Evolutionary conservation across 257 asterid species (phyloP), one percentile per base, ranked within the genome.

Genomic region (Misopates orontium): DNA sequence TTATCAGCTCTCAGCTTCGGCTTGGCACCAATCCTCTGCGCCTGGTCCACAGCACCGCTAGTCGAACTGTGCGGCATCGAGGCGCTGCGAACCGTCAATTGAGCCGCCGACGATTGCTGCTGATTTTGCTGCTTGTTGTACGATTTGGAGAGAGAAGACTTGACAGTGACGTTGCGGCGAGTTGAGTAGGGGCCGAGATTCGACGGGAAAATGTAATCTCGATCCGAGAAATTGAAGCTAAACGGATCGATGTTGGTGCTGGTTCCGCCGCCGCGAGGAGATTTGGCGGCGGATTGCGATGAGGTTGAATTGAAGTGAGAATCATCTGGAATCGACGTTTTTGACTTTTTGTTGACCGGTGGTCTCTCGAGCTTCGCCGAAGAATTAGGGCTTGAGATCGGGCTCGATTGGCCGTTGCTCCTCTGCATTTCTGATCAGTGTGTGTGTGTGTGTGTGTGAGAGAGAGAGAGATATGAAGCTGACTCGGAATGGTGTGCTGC

Each of bases 131-230:
- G 73, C 74, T 73, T 68, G 59, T 56, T 75, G 60, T 71, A 81
- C 18, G 82, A 73, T 64, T 80, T 80, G 40, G 91, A 58, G 60
- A 72, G 59, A 51, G 95, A 72, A 23, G 96, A 75, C 68, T 83
- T 85, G 21, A 81, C 63, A 42, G 72, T 64, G 81, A 76, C 80
- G 75, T 83, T 80, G 14, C 83, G 87, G 39, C 97, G 90, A 65
- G 97, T 73, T 64, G 97, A 79, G 79, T 92, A 84, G 5, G 95
- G 95, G 9, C 96, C 92, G 52, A 88, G 92, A 83, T 89, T 89
- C 56, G 98, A 83, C 4, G 98, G 96, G 76, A 81, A 91, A 58
- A 83, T 87, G 62, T 85, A 91, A 79, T 91, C 98, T n/a, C 95
- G 96, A 79, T 92, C 93, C 49, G 86, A 78, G 73, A 87, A 89